Conservation (phyloP, 208 protist genomes). For the Porcisia deanei region DNA sequence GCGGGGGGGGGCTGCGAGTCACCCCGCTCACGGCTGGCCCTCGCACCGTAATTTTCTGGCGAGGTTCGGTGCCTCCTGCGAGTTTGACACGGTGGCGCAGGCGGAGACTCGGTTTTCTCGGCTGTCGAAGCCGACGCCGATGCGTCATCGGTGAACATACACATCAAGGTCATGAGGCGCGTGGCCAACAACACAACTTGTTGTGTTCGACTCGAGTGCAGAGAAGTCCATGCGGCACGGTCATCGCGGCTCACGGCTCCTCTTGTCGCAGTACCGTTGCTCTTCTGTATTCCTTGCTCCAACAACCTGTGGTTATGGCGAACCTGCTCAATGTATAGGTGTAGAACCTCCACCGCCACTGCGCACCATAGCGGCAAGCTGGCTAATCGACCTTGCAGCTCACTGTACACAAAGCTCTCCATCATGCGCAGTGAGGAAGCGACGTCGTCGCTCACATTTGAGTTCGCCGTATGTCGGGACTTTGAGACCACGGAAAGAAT, state of each 20-base stretch:
- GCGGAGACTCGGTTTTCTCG: neutral
- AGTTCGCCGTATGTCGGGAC: neutral
- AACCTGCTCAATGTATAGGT: conserved; percentile 15
- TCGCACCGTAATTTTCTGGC: neutral
- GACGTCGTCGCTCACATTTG: neutral
- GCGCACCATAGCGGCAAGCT: conserved; percentile 27
- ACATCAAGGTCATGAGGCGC: conserved; percentile 26
- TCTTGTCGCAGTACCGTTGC: neutral
- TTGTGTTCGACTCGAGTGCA: conserved; percentile 6
- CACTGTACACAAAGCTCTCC: conserved; percentile 7
- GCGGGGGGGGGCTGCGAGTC: neutral
- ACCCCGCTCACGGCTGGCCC: neutral
- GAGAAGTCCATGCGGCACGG: neutral
- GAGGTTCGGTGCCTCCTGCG: neutral
- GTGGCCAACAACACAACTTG: conserved; percentile 20
- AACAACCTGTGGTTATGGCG: neutral
- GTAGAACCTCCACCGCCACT: conserved; percentile 18
- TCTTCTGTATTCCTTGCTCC: neutral
- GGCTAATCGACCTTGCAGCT: conserved; percentile 8
- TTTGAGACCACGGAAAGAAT: conserved; percentile 4
- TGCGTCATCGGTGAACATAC: neutral
- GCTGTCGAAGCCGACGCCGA: neutral
- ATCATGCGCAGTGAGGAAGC: conserved; percentile 8
- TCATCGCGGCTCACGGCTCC: neutral
- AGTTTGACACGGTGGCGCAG: neutral